phyloP scores from a whole-genome alignment of 164 flowering plant species.

The Macadamia tetraphylla region DNA sequence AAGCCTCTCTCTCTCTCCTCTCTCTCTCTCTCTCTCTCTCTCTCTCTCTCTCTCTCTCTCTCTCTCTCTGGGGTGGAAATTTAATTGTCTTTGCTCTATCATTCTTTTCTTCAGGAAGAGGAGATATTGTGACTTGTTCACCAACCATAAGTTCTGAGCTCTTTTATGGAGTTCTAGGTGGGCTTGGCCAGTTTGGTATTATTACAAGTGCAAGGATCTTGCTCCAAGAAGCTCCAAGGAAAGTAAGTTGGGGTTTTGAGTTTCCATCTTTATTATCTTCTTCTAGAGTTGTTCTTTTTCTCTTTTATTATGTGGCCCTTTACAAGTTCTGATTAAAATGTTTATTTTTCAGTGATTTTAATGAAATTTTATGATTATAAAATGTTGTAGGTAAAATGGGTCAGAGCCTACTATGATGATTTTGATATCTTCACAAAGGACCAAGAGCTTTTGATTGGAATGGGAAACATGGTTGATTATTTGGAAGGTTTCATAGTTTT shows the following conservation, averaged over 20 bases:
- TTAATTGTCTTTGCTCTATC: not conserved
- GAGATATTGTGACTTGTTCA: constrained; percentile 39
- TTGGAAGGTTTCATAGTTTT: constrained; percentile 32
- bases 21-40: not conserved
- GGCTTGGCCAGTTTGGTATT: constrained; percentile 53
- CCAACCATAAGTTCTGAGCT: constrained; percentile 27
- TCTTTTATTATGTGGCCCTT: not conserved
- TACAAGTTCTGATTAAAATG: no score
- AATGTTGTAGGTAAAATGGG: constrained; percentile 31
- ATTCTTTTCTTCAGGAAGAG: constrained; percentile 22
- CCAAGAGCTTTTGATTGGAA: constrained; percentile 25
- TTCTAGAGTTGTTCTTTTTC: not conserved
- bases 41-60: not conserved
- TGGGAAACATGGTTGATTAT: constrained; percentile 28
- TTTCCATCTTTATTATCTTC: not conserved
- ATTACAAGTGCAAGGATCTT: constrained; percentile 40
- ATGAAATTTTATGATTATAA: not conserved
- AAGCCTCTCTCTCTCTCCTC: not conserved
- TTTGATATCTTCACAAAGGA: constrained; percentile 26
- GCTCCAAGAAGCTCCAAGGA: constrained; percentile 34
- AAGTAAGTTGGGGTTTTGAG: constrained; percentile 13
- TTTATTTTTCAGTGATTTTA: no score
- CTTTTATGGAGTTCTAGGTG: constrained; percentile 41
- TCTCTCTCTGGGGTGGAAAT: not conserved
- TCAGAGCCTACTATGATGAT: constrained; percentile 33